These are phyloP conservation scores for Paecilomyces fulvus DNA, from an alignment of 2,329 filamentous ascomycete genomes.

Conservation along the genomic window DNA sequence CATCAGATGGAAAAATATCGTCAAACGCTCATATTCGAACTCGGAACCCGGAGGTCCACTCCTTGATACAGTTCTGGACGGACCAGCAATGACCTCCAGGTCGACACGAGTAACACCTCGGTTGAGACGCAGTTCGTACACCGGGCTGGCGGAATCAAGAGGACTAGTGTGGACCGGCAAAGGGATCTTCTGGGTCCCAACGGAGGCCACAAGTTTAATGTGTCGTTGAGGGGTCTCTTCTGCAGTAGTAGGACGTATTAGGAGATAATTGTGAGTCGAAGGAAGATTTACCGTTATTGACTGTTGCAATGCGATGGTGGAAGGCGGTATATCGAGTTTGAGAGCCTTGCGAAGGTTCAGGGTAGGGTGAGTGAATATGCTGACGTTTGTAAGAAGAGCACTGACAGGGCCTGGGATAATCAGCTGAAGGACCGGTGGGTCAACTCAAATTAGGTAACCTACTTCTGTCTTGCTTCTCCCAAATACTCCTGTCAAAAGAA, in stretches of 20 bases:
- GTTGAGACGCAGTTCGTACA: constrained; percentile 66
- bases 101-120: constrained; percentile 70
- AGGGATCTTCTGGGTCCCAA: constrained; percentile 56
- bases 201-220: constrained; percentile 66
- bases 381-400: constrained; percentile 60
- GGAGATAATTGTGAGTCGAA: constrained; percentile 58
- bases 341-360: constrained; percentile 55
- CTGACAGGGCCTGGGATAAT: constrained; percentile 43
- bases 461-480: constrained; percentile 42
- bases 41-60: constrained; percentile 56
- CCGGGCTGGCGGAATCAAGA: constrained; percentile 48
- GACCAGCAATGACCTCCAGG: constrained; percentile 65
- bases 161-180: constrained; percentile 48
- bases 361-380: constrained; percentile 59
- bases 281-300: constrained; percentile 65
- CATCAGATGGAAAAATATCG: constrained; percentile 64
- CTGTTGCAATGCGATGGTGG: constrained; percentile 58
- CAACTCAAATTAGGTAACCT: constrained; percentile 14
- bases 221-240: constrained; percentile 57
- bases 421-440: background rate
- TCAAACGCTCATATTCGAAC: constrained; percentile 60
- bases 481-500: constrained; percentile 30
- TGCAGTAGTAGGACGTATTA: constrained; percentile 60
- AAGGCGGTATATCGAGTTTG: constrained; percentile 56
- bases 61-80: constrained; percentile 50